Base-by-base conservation (phyloP, 2,329 filamentous ascomycete genomes). In the Cladosporium sp. region DNA sequence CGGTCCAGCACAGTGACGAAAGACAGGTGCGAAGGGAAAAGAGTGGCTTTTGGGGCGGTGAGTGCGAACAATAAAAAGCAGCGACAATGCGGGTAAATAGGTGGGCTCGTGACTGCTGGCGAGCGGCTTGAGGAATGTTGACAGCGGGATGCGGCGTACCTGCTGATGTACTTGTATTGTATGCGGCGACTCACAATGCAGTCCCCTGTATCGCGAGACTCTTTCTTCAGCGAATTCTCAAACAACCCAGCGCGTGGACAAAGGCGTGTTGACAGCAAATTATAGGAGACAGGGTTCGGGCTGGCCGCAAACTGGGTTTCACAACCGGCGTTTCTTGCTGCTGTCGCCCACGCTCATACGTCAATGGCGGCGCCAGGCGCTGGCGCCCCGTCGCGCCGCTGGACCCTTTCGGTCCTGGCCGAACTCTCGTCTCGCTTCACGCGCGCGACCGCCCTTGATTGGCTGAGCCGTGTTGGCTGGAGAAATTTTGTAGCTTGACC, bases 401-500 rank as follows among this genome's bases (percentile, higher is more conserved):
- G 22, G 22, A 28, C 22, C 22, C 22, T 28, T 28, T 28, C 22
- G 22, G 22, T 28, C 22, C 22, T 28, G 34, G 10, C 34, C 34
- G 10, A 35, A 11, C 10, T 35, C 34, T 11, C 34, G n/a, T 35
- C n/a, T 35, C 34, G 34, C 34, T 35, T 35, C 7, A 35, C 7
- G 22, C 22, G 22, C 22, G 22, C 22, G 7, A 28, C 22, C 22
- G 22, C 22, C 22, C 16, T 28, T 49, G 48, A 50, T 50, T 50
- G 48, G 48, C 31, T 31, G 38, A 43, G 38, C 28, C 18, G 35
- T 14, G 35, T 14, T 13, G 13, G 11, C 35, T 38, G 35, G 46
- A 50, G 48, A 50, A 50, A 43, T 50, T 50, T 50, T 43, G 48
- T 43, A 50, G 48, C 35, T 13, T 33, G 33, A 50, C 48, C 40